Percentiles rank a stretch among this genome's conserved stretches.
These are phyloP conservation scores for Talaromyces sp. DNA, from an alignment of 2,329 filamentous ascomycete genomes.

Conservation along the genomic window DNA sequence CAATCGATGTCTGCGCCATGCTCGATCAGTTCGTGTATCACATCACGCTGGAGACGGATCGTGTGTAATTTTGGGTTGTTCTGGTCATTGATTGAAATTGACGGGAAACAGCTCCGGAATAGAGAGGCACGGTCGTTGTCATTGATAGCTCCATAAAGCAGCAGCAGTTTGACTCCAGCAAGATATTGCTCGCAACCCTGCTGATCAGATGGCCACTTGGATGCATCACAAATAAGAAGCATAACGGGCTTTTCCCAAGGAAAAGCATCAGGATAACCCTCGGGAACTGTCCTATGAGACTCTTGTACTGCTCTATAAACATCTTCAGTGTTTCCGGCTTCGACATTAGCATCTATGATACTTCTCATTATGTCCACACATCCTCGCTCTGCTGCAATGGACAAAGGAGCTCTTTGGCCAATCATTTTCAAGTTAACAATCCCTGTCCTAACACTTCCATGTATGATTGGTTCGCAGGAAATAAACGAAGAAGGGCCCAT, in stretches of 20 bases:
- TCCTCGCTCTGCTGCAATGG: no score
- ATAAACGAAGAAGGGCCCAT: no score
- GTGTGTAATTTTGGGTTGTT: not conserved
- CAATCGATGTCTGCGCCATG: not conserved
- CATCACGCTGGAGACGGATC: not conserved
- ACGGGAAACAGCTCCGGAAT: not conserved
- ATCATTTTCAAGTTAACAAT: no score
- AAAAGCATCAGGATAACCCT: no score
- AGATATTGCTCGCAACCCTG: not conserved
- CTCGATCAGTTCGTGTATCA: not conserved
- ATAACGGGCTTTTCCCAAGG: not conserved
- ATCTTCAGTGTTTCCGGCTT: no score
- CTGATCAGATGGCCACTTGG: not conserved
- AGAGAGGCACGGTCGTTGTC: not conserved
- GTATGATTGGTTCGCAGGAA: no score
- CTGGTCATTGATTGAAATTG: not conserved
- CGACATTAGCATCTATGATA: no score
- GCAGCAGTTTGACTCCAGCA: not conserved
- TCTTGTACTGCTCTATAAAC: no score
- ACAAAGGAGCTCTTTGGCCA: no score
- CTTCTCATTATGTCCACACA: no score
- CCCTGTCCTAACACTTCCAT: no score
- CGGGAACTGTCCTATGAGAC: no score
- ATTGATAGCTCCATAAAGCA: not conserved
- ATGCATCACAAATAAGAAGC: not conserved